Evolutionary conservation across 1,284 basidiomycete genomes (phyloP).

Genomic region (Austroboletus niveus): DNA sequence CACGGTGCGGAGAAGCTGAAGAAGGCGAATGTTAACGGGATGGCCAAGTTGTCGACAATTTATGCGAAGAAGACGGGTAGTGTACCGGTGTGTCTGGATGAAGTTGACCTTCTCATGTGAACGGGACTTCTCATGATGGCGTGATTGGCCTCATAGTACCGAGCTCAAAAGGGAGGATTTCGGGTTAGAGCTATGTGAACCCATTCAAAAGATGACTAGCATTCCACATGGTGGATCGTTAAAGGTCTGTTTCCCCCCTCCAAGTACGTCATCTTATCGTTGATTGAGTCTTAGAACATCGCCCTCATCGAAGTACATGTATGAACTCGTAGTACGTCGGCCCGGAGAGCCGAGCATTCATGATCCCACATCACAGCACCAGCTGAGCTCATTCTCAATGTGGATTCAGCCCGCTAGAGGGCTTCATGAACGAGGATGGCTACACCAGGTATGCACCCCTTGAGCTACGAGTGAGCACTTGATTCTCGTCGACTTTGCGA

Average conservation of each 20-base stretch:
- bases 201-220: conserved; percentile 65
- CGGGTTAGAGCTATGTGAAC: neutral
- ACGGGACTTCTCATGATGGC: conserved; percentile 30
- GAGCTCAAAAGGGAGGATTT: neutral
- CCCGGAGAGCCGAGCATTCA: neutral
- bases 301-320: conserved; percentile 79
- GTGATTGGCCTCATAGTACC: conserved; percentile 29
- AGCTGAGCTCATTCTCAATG: conserved; percentile 96
- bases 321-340: conserved; percentile 5
- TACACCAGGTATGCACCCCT: conserved; percentile 68
- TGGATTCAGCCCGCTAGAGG: conserved; percentile 98
- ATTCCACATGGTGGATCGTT: conserved; percentile 89
- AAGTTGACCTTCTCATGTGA: neutral
- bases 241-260: conserved; percentile 54
- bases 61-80: conserved; percentile 53
- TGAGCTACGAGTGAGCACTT: conserved; percentile 63
- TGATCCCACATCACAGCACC: conserved; percentile 56
- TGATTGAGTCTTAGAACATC: conserved; percentile 62
- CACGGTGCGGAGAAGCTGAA: conserved; percentile 76
- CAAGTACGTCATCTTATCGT: conserved; percentile 15
- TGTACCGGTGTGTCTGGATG: too few species aligned
- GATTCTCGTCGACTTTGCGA: neutral
- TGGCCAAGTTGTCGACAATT: conserved; percentile 75
- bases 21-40: conserved; percentile 72
- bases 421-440: conserved; percentile 93